These are phyloP conservation scores for Echium plantagineum DNA, from an alignment of 257 asterid genomes.

Conservation along the genomic window DNA sequence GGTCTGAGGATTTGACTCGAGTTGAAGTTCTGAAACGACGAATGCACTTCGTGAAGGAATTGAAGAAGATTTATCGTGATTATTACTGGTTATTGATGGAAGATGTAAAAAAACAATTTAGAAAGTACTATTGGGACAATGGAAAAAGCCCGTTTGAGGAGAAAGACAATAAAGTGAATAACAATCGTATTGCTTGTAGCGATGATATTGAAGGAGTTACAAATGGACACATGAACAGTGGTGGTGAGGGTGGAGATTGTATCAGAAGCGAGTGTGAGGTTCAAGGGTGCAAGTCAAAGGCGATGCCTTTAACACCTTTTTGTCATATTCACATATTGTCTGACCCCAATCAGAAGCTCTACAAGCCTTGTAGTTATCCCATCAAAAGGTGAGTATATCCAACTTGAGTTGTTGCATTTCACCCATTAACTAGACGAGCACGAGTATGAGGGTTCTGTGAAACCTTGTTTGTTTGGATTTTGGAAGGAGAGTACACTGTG, in stretches of 20 bases:
- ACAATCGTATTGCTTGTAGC: not conserved
- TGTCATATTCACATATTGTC: slow-evolving; percentile 67
- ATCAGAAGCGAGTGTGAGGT: slow-evolving; percentile 23
- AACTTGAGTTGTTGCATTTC: not conserved
- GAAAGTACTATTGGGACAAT: slow-evolving; percentile 64
- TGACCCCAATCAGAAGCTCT: slow-evolving; percentile 70
- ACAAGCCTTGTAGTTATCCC: slow-evolving; percentile 62
- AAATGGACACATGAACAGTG: not conserved
- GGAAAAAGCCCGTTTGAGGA: slow-evolving; percentile 67
- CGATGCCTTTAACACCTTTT: slow-evolving; percentile 50
- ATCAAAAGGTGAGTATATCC: slow-evolving; percentile 51
- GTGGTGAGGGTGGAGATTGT: not conserved
- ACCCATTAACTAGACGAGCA: not conserved
- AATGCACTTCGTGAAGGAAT: slow-evolving; percentile 43
- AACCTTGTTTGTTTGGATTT: too few relatives aligned
- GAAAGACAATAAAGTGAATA: slow-evolving; percentile 10
- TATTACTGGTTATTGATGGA: slow-evolving; percentile 83
- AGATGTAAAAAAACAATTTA: slow-evolving; percentile 47
- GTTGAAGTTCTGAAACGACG: slow-evolving; percentile 58
- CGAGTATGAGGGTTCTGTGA: too few relatives aligned
- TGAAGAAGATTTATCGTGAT: slow-evolving; percentile 54
- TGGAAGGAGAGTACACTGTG: too few relatives aligned
- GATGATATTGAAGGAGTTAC: not conserved
- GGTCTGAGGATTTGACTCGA: slow-evolving; percentile 49
- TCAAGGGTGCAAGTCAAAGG: slow-evolving; percentile 43